Conservation (phyloP, 108 stramenopile genomes). For the Conticribra guillardii region DNA sequence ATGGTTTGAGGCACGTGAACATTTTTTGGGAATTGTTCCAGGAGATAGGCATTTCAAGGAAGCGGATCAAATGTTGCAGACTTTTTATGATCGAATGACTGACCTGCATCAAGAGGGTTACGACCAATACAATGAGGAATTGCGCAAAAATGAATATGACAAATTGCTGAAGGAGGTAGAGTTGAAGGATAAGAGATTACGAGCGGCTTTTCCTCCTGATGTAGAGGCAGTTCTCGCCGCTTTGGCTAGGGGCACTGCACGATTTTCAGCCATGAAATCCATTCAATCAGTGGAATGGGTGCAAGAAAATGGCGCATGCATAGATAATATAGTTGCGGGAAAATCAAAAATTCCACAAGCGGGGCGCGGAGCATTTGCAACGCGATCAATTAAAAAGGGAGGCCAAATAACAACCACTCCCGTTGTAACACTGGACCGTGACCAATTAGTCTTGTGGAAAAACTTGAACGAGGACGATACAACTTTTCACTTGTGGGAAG, state of each 20-base stretch:
- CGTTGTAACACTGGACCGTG: conserved; percentile 17
- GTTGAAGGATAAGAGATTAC: conserved; percentile 17
- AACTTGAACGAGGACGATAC: not conserved
- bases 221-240: conserved; percentile 19
- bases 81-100: not conserved
- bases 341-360: conserved; percentile 38
- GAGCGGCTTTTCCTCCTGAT: conserved; percentile 38
- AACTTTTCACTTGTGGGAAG: not conserved
- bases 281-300: conserved; percentile 33
- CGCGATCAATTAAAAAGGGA: conserved; percentile 25
- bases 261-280: conserved; percentile 22
- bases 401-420: conserved; percentile 41
- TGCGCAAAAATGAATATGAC: conserved; percentile 8
- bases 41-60: conserved; percentile 36
- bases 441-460: conserved; percentile 13
- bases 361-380: conserved; percentile 40
- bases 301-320: conserved; percentile 45
- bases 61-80: conserved; percentile 19
- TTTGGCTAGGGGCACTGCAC: conserved; percentile 26
- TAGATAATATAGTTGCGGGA: conserved; percentile 34
- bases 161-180: conserved; percentile 13
- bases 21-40: conserved; percentile 43
- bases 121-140: not conserved
- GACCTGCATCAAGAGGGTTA: too few relatives aligned
- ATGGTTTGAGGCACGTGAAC: conserved; percentile 59